Evolutionary conservation across 208 protist species (phyloP).

Genomic region (Crithidia thermophila): DNA sequence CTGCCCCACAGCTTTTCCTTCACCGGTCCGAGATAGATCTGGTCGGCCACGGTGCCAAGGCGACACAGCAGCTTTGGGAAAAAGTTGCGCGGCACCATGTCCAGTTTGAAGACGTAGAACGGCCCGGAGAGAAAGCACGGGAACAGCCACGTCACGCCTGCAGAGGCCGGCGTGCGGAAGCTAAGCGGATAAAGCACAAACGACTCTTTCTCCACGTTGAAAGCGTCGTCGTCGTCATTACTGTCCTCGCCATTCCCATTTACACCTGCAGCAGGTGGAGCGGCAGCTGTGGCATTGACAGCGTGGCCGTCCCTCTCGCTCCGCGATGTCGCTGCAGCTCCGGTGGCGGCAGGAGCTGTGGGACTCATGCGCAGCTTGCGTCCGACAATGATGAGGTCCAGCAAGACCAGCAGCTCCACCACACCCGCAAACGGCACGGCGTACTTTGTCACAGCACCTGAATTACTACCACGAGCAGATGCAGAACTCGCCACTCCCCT

Average conservation of each 20-base stretch:
- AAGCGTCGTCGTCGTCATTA: background rate
- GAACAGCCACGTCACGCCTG: constrained; percentile 55
- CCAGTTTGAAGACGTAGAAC: constrained; percentile 82
- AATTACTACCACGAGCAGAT: background rate
- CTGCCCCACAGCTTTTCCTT: constrained; percentile 15
- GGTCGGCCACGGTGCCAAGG: constrained; percentile 40
- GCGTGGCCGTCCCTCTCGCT: background rate
- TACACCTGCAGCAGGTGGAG: background rate
- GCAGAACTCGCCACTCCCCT: background rate
- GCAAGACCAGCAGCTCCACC: constrained; percentile 26
- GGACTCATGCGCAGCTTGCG: constrained; percentile 29
- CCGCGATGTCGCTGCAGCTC: background rate
- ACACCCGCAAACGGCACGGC: constrained; percentile 21
- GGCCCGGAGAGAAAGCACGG: constrained; percentile 72
- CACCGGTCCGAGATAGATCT: constrained; percentile 65
- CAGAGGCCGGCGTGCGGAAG: constrained; percentile 49
- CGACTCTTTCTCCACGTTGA: constrained; percentile 34
- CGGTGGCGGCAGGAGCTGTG: background rate
- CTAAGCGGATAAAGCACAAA: constrained; percentile 72
- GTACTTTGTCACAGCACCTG: constrained; percentile 3
- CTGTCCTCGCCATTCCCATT: background rate
- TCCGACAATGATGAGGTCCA: constrained; percentile 35
- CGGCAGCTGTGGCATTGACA: background rate
- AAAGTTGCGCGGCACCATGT: constrained; percentile 75
- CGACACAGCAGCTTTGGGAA: constrained; percentile 73